These are phyloP conservation scores for Pyrenophora graminea DNA, from an alignment of 2,329 filamentous ascomycete genomes.

Conservation along the genomic window DNA sequence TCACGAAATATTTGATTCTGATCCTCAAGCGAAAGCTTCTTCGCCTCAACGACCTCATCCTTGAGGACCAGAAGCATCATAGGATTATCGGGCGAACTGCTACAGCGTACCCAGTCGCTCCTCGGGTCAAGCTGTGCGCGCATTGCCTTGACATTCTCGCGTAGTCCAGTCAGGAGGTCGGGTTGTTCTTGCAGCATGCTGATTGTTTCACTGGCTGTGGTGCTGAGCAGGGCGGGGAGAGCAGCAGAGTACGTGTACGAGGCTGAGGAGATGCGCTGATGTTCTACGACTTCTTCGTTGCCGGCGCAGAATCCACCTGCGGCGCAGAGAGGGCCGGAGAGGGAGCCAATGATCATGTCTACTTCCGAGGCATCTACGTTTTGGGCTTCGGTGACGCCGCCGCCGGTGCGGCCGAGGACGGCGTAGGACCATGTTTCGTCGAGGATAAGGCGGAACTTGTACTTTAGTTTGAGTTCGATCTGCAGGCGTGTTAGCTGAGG, in stretches of 20 bases:
- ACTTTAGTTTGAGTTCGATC: constrained; percentile 90
- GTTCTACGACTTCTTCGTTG: constrained; percentile 86
- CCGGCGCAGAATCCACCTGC: constrained; percentile 97
- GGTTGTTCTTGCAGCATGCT: constrained; percentile 84
- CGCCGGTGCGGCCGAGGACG: constrained; percentile 86
- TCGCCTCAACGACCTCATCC: constrained; percentile 74
- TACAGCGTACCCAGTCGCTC: constrained; percentile 89
- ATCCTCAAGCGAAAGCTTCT: constrained; percentile 70
- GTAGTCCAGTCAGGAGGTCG: constrained; percentile 74
- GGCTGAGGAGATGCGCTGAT: constrained; percentile 90
- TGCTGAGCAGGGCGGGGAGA: constrained; percentile 88
- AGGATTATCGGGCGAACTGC: constrained; percentile 82
- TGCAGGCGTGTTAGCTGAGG: constrained; percentile 39
- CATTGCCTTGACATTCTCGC: constrained; percentile 87
- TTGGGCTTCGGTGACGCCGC: constrained; percentile 92
- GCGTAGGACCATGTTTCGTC: constrained; percentile 99
- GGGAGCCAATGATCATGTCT: constrained; percentile 95
- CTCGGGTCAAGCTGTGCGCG: constrained; percentile 85
- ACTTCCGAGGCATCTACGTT: constrained; percentile 92
- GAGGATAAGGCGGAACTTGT: constrained; percentile 97
- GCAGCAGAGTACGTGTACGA: constrained; percentile 97
- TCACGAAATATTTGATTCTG: constrained; percentile 87
- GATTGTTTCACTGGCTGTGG: constrained; percentile 92
- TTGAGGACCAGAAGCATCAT: constrained; percentile 84
- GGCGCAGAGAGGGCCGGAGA: constrained; percentile 86